Evolutionary conservation across 768 basidiomycete species (phyloP).

Genomic region (Leccinum fibrillosum): DNA sequence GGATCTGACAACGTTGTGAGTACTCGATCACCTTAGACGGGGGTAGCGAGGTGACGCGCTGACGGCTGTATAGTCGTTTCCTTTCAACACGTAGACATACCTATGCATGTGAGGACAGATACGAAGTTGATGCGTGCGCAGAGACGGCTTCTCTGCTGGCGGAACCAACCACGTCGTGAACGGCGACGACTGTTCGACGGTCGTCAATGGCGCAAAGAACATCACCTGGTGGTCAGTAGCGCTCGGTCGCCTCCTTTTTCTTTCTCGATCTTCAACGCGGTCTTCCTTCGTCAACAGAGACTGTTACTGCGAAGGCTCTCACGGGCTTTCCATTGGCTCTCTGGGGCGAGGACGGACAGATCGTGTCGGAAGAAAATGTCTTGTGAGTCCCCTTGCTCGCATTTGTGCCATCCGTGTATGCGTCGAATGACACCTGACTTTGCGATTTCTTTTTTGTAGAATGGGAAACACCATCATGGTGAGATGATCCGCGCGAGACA

Average conservation of each 20-base stretch:
- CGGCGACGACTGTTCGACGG: constrained; percentile 61
- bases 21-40: not conserved
- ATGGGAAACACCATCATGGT: constrained; percentile 20
- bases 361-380: constrained; percentile 55
- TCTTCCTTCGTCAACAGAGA: constrained; percentile 40
- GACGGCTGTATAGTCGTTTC: not conserved
- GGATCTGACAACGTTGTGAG: constrained; percentile 39
- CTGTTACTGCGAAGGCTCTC: constrained; percentile 54
- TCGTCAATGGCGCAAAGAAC: constrained; percentile 53
- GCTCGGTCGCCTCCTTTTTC: not conserved
- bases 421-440: constrained; percentile 17
- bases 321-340: constrained; percentile 58
- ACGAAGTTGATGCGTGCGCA: not conserved
- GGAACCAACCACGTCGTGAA: constrained; percentile 41
- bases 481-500: not conserved
- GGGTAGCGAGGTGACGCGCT: not conserved
- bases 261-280: too few species aligned
- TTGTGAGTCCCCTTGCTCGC: constrained; percentile 43
- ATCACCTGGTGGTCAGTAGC: constrained; percentile 43
- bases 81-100: not conserved
- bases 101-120: not conserved
- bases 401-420: constrained; percentile 2
- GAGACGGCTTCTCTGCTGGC: not conserved
- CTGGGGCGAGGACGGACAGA: constrained; percentile 35
- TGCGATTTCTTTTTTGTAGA: not conserved